Evolutionary conservation across 2,329 filamentous ascomycete genomes (phyloP).

Genomic region (Colletotrichum horii): DNA sequence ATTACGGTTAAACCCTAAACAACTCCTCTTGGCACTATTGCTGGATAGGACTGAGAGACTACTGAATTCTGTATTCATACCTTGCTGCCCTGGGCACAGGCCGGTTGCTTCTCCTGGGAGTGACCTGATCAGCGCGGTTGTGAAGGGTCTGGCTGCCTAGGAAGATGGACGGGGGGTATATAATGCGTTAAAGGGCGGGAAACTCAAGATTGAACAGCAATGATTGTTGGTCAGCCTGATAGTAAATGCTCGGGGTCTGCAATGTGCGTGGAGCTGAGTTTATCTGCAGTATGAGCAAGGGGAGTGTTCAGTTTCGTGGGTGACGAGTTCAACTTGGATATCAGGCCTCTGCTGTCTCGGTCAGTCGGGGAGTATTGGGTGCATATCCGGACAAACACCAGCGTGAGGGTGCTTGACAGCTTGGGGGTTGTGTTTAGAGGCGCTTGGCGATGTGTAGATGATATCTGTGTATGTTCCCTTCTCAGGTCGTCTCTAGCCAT

Average conservation of each 20-base stretch:
- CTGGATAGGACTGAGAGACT: neutral
- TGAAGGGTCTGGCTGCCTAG: rapidly evolving
- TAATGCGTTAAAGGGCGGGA: rapidly evolving
- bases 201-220: neutral
- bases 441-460: rapidly evolving
- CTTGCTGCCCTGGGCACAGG: neutral
- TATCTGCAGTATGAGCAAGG: too few species aligned
- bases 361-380: neutral
- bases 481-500: rapidly evolving
- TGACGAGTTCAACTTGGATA: neutral
- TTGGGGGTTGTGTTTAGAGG: neutral
- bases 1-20: neutral
- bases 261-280: too few species aligned
- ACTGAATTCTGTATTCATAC: rapidly evolving
- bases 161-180: neutral
- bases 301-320: neutral
- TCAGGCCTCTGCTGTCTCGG: neutral
- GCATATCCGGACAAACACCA: neutral
- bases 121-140: neutral
- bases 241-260: neutral
- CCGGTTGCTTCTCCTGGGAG: neutral
- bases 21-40: too few species aligned
- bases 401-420: neutral
- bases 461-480: rapidly evolving
- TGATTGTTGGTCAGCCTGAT: neutral